Base-by-base conservation (phyloP, 169 alveolate genomes). In the Pseudocohnilembus persalinus region DNA sequence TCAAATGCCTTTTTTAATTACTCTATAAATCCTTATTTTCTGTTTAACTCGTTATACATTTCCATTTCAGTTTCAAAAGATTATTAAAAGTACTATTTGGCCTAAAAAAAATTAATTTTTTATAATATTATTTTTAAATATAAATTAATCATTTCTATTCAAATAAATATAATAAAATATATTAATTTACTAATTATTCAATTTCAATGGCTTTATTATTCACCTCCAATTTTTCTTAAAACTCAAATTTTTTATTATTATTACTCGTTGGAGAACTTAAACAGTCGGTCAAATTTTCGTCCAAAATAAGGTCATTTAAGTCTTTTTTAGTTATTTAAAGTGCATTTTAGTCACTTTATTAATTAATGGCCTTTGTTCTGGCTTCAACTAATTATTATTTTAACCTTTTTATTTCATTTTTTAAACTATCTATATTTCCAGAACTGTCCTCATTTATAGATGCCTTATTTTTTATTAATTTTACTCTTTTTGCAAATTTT, bases 401-500 rank as follows among this genome's bases (percentile, higher is more conserved):
- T 20, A 94, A 91, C 74, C 92, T 88, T 72, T 76, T 85, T 29
- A 92, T 91, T 90, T 94, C 97, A 29, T 78, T 74, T 30, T 91
- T 88, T 26, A 94, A 84, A n/a, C 89, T 34, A 25, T 76, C 88
- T 0, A 94, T 74, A 84, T 80, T 88, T 0, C 96, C 96, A 64
- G 90, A 75, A 0, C 82, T 77, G 28, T 94, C 97, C 85, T 96
- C 96, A 88, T 96, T 96, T 16, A 94, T 90, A n/a, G 83, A 89
- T 35, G 96, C 97, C 88, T 89, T 90, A 82, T 95, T 95, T 88
- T 95, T 94, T 26, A 96, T 94, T 83, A 90, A 89, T 77, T 96
- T 96, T 11, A 97, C 98, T 79, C 98, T 88, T 77, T 93, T 85
- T 1, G 98, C 97, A 90, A 95, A 96, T 81, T 94, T 90, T 31